Evolutionary conservation across 2,329 filamentous ascomycete genomes (phyloP).

Genomic region (Pseudohalonectria lignicola): DNA sequence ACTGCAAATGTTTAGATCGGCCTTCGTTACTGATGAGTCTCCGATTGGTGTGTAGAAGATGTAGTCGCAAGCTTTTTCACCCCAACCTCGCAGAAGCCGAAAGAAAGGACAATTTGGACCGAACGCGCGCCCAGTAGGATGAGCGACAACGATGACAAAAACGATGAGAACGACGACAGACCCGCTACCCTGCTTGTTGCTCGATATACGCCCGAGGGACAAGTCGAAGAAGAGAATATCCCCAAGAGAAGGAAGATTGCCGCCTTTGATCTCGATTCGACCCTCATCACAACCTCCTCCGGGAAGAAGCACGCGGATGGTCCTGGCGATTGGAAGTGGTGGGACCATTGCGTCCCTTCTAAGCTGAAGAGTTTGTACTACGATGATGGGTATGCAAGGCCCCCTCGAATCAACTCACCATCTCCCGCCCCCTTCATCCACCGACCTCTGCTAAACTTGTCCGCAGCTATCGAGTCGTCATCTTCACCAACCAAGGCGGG

Average conservation of each 20-base stretch:
- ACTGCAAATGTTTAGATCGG: background rate
- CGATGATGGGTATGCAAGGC: slow-evolving; percentile 47
- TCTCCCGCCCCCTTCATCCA: background rate
- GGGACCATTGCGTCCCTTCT: slow-evolving; percentile 60
- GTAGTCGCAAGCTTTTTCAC: slow-evolving; percentile 82
- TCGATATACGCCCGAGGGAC: slow-evolving; percentile 42
- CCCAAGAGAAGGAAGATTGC: slow-evolving; percentile 48
- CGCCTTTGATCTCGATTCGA: slow-evolving; percentile 75
- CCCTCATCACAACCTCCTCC: slow-evolving; percentile 68
- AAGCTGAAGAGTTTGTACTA: slow-evolving; percentile 55
- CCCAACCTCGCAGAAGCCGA: slow-evolving; percentile 72
- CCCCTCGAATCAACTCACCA: background rate
- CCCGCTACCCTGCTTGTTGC: slow-evolving; percentile 60
- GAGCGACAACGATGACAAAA: slow-evolving; percentile 23
- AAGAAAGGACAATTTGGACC: slow-evolving; percentile 63
- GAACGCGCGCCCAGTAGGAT: slow-evolving; percentile 37
- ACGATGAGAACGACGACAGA: slow-evolving; percentile 32
- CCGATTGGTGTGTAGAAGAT: slow-evolving; percentile 34
- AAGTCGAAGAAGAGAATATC: slow-evolving; percentile 14
- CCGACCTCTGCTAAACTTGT: too few relatives aligned
- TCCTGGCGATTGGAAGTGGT: slow-evolving; percentile 88
- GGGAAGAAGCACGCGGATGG: slow-evolving; percentile 67
- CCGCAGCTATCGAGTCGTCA: slow-evolving; percentile 58
- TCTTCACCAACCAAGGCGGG: slow-evolving; percentile 84
- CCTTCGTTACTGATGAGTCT: slow-evolving; percentile 4